Evolutionary conservation across 257 asterid genomes (phyloP), one percentile per base, ranked within the genome.

Genomic region (Solanum clarkiae): DNA sequence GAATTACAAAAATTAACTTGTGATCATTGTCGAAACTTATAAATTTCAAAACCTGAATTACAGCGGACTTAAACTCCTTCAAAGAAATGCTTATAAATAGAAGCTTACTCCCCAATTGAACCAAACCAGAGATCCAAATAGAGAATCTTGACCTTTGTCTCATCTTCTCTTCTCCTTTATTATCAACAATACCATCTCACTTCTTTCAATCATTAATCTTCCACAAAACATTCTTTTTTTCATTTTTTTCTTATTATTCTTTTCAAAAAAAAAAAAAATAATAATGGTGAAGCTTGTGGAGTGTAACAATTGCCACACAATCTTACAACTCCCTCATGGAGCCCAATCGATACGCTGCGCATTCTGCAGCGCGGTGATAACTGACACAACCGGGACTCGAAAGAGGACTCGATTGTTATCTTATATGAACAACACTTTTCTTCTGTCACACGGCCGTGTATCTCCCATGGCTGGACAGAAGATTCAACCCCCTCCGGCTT

Each of bases 251-350:
- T 57, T 24, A 20, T 57, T 59, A 59, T n/a, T 1, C 49, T 22
- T 75, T 36, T 70, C 3, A 15, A 26, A 84, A 85, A 92, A 84
- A 85, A 92, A 36, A 4, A 0, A 32, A 3, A 32, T 32, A 36
- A 36, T 29, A 4, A 36, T 92, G 95, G 84, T 91, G 92, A 91
- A 91, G 93, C 92, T 93, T 11, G 93, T 95, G 13, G 90, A 96
- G 86, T 96, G 99, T 84, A 90, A 95, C 86, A 85, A 86, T 92
- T 96, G 99, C 91, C 93, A 26, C 32, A 92, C 97, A 22, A 88
- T 95, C 8, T 91, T 95, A 72, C 97, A 92, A 91, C 94, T 96
- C 84, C 98, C 99, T 9, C 87, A 91, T 15, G 95, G 98, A 45
- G 97, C 97, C 74, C 66, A 85, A 80, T 90, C 98, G 84, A 93